Evolutionary conservation across 306 rosid genomes (phyloP).

Genomic region (Spatholobus suberectus): DNA sequence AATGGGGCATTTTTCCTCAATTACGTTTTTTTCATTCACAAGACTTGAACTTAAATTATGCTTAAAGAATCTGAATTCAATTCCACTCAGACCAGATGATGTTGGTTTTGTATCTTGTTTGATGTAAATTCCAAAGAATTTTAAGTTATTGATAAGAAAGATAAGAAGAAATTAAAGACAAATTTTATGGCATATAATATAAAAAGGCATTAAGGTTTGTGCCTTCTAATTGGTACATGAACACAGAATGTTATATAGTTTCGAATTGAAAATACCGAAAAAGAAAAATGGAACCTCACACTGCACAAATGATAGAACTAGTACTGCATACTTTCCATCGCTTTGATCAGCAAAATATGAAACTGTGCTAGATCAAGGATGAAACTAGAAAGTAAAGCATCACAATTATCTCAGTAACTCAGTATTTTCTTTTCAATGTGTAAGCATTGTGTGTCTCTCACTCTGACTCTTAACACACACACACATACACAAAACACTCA

Average conservation of each 20-base stretch:
- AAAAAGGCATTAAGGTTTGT: neutral
- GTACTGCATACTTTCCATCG: conserved; percentile 23
- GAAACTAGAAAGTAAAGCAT: conserved; percentile 36
- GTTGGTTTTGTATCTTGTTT: no score
- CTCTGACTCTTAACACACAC: neutral
- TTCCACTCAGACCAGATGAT: no score
- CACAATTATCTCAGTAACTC: conserved; percentile 40
- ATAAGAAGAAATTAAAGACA: neutral
- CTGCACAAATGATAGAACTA: conserved; percentile 34
- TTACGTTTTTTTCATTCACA: no score
- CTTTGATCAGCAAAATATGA: conserved; percentile 36
- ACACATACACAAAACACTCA: conserved; percentile 8
- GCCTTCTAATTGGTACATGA: conserved; percentile 11
- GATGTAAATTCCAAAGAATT: neutral
- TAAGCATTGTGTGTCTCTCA: conserved; percentile 24
- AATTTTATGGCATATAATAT: neutral
- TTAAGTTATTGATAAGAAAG: neutral
- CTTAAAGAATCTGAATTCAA: no score
- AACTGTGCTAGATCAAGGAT: conserved; percentile 42
- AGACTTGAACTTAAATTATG: no score
- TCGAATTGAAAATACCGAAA: neutral
- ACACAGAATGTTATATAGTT: conserved; percentile 25
- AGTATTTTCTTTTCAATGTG: conserved; percentile 12
- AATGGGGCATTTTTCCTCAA: no score
- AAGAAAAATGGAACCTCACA: conserved; percentile 23